These are phyloP conservation scores for Mucor mucedo DNA, from an alignment of 371 early-diverging fungal genomes.

Conservation along the genomic window DNA sequence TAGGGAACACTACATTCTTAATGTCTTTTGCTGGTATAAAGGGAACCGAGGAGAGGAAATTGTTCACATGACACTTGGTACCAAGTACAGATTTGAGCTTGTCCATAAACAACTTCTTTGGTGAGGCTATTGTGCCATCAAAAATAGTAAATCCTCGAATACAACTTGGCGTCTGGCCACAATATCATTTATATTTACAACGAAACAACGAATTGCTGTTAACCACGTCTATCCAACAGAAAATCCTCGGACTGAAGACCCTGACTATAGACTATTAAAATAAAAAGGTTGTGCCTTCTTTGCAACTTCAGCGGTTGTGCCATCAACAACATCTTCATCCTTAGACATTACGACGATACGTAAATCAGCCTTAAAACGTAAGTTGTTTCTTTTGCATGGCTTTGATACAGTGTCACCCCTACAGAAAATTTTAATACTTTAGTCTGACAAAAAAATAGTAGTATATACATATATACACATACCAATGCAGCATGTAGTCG, in stretches of 20 bases:
- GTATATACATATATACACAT: not conserved
- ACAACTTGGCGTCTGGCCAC: too few species aligned
- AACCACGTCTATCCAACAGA: too few species aligned
- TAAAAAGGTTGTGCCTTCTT: too few species aligned
- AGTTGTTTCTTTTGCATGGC: not conserved
- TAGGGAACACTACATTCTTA: constrained; percentile 3
- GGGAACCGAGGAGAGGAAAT: not conserved
- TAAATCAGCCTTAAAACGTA: constrained; percentile 9
- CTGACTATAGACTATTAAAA: too few species aligned
- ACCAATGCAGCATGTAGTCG: constrained; percentile 6
- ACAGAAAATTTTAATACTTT: not conserved
- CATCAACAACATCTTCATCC: not conserved
- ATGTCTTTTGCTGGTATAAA: not conserved
- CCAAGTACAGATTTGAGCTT: not conserved
- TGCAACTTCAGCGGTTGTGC: constrained; percentile 4
- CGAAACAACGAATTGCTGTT: too few species aligned
- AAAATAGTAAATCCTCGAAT: too few species aligned
- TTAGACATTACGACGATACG: not conserved
- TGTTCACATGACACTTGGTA: constrained; percentile 4
- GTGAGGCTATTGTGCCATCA: too few species aligned
- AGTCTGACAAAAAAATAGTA: not conserved
- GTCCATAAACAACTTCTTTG: constrained; percentile 4
- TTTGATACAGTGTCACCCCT: constrained; percentile 4
- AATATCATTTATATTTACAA: too few species aligned
- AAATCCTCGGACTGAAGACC: too few species aligned